A percentile compares a stretch with the other conserved stretches of the same genome.
phyloP scores from a whole-genome alignment of 352 stramenopile species.

The Phytophthora brassicae region DNA sequence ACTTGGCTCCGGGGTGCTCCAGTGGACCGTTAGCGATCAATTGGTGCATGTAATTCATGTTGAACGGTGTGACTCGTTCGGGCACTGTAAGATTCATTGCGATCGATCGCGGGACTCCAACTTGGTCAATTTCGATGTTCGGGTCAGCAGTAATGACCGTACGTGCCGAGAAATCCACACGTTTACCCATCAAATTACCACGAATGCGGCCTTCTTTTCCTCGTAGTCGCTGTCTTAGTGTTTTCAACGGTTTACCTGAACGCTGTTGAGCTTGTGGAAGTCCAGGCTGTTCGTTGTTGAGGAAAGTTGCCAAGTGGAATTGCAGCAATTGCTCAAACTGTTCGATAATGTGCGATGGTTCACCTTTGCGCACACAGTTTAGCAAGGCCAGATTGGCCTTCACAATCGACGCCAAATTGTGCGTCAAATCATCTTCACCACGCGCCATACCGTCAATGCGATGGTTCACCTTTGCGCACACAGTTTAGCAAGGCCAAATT shows the following conservation, averaged over 20 bases:
- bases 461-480: constrained; percentile 94
- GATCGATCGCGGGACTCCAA: constrained; percentile 98
- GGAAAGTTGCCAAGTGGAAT: constrained; percentile 90
- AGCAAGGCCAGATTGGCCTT: constrained; percentile 97
- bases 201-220: constrained; percentile 98
- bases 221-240: constrained; percentile 94
- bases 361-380: constrained; percentile 94
- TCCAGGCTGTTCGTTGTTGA: constrained; percentile 98
- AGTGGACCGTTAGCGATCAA: constrained; percentile 96
- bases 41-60: constrained; percentile 94
- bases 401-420: constrained; percentile 97
- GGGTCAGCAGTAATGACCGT: constrained; percentile 99
- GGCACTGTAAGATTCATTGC: constrained; percentile 99
- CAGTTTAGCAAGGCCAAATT: constrained; percentile 96
- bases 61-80: constrained; percentile 99
- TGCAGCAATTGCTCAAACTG: constrained; percentile 90
- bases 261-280: constrained; percentile 96
- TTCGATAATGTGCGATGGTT: constrained; percentile 95
- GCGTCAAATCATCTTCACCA: constrained; percentile 98
- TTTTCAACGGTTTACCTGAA: constrained; percentile 98
- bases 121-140: constrained; percentile 99
- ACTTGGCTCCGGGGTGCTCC: constrained; percentile 97
- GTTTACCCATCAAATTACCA: constrained; percentile 99
- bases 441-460: constrained; percentile 93
- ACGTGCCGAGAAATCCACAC: constrained; percentile 98